phyloP scores from a whole-genome alignment of 2,329 filamentous ascomycete species.

The Myriosclerotinia scirpicola region DNA sequence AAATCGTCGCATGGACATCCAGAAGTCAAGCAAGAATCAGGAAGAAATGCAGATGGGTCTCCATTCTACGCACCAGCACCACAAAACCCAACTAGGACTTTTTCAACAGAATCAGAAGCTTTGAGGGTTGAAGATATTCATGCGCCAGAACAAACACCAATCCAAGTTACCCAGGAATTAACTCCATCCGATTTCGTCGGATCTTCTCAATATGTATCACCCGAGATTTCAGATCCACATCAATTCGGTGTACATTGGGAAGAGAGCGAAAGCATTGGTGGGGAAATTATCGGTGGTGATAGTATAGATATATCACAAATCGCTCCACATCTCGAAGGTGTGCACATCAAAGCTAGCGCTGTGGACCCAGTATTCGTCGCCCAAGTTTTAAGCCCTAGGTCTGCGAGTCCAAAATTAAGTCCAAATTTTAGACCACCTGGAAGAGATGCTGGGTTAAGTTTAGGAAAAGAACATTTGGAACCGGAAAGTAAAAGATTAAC shows the following conservation, averaged over 20 bases:
- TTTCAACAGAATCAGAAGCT: constrained; percentile 31
- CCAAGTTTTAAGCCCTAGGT: constrained; percentile 35
- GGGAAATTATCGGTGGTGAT: constrained; percentile 25
- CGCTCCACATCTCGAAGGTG: constrained; percentile 59
- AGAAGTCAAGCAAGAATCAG: constrained; percentile 38
- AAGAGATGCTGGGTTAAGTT: constrained; percentile 21
- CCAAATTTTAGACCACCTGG: constrained; percentile 31
- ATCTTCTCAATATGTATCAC: constrained; percentile 9
- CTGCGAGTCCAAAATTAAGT: constrained; percentile 35
- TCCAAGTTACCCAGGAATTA: constrained; percentile 39
- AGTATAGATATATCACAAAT: constrained; percentile 59
- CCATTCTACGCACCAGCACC: constrained; percentile 42
- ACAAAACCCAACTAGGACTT: constrained; percentile 38
- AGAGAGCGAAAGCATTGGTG: neutral
- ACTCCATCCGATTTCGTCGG: constrained; percentile 39
- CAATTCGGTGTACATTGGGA: constrained; percentile 20
- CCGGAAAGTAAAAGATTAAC: constrained; percentile 53
- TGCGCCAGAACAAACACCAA: constrained; percentile 34
- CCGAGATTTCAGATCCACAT: constrained; percentile 24
- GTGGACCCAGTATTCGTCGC: constrained; percentile 43
- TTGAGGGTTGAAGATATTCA: constrained; percentile 37
- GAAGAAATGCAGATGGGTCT: constrained; percentile 39
- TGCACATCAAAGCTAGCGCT: constrained; percentile 55
- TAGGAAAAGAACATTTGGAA: constrained; percentile 29
- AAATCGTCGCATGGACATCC: constrained; percentile 11